A percentile compares a stretch with the other conserved stretches of the same genome.
Conservation (phyloP, 2,329 filamentous ascomycete genomes). For the Epichloe aotearoae region DNA sequence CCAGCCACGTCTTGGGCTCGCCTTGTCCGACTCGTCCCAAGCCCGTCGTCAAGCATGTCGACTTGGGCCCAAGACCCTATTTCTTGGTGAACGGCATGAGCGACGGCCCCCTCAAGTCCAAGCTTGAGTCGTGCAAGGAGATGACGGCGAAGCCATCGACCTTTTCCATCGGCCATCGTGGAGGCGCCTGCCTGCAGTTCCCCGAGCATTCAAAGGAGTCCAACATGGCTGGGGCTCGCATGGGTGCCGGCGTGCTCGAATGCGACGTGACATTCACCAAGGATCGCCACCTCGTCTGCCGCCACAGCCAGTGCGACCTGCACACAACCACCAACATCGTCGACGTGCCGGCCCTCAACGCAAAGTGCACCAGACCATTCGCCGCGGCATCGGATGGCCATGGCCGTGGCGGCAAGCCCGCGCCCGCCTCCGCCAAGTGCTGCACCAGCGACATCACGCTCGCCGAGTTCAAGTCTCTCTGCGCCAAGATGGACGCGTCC, state of each 20-base stretch:
- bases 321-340: conserved; percentile 59
- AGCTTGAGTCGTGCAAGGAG: conserved; percentile 45
- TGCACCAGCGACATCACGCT: conserved; percentile 61
- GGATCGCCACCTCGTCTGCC: conserved; percentile 53
- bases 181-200: conserved; percentile 47
- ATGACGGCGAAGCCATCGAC: conserved; percentile 34
- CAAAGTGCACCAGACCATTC: conserved; percentile 52
- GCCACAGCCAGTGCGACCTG: conserved; percentile 54
- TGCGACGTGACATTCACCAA: conserved; percentile 56
- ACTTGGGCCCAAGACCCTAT: conserved; percentile 50
- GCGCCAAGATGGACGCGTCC: conserved; percentile 56
- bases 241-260: conserved; percentile 54
- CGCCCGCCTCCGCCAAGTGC: conserved; percentile 49
- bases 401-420: conserved; percentile 20
- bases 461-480: conserved; percentile 53
- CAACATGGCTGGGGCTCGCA: conserved; percentile 47
- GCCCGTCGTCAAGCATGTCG: conserved; percentile 34
- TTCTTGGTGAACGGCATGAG: conserved; percentile 52
- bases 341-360: conserved; percentile 43
- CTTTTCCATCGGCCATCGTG: conserved; percentile 51
- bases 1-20: conserved; percentile 14
- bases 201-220: conserved; percentile 51
- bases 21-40: conserved; percentile 14
- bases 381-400: conserved; percentile 30
- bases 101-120: conserved; percentile 42